phyloP scores from a whole-genome alignment of 192 early-diverging fungal genomes.

The Gaertneriomyces semiglobifer region DNA sequence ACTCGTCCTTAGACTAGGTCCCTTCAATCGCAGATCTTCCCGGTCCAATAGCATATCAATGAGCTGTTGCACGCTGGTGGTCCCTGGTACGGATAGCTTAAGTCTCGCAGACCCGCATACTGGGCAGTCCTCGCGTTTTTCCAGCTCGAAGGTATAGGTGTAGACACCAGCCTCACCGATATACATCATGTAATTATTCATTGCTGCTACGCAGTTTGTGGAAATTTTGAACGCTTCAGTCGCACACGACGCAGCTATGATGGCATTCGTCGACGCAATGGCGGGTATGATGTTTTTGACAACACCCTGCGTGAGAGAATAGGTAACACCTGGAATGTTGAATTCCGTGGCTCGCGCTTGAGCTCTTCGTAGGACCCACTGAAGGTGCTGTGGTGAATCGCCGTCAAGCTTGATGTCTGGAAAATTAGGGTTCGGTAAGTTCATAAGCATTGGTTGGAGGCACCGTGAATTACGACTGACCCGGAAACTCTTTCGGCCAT shows the following conservation, averaged over 20 bases:
- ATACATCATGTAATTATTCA: slow-evolving; percentile 98
- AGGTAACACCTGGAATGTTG: slow-evolving; percentile 84
- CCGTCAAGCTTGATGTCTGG: slow-evolving; percentile 82
- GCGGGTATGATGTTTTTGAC: slow-evolving; percentile 99
- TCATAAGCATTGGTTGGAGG: slow-evolving; percentile 76
- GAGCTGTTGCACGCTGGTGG: slow-evolving; percentile 73
- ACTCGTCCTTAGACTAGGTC: slow-evolving; percentile 66
- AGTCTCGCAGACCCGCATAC: slow-evolving; percentile 74
- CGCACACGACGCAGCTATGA: slow-evolving; percentile 88
- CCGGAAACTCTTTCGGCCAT: slow-evolving; percentile 80
- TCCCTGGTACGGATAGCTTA: slow-evolving; percentile 46
- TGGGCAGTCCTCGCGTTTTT: slow-evolving; percentile 81
- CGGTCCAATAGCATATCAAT: slow-evolving; percentile 77
- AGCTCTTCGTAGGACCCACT: slow-evolving; percentile 68
- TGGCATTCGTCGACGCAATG: slow-evolving; percentile 97
- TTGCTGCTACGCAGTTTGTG: slow-evolving; percentile 67
- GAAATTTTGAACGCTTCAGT: slow-evolving; percentile 93
- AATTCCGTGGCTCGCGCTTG: slow-evolving; percentile 78
- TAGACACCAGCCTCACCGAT: slow-evolving; percentile 87
- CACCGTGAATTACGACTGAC: slow-evolving; percentile 58
- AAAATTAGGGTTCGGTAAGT: slow-evolving; percentile 53
- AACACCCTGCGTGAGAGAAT: slow-evolving; percentile 89
- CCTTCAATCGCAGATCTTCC: slow-evolving; percentile 78
- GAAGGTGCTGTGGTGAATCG: slow-evolving; percentile 52
- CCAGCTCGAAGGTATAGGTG: slow-evolving; percentile 81